phyloP scores from a whole-genome alignment of 495 filamentous ascomycete genomes.

The Opeltia flavorubescens region DNA sequence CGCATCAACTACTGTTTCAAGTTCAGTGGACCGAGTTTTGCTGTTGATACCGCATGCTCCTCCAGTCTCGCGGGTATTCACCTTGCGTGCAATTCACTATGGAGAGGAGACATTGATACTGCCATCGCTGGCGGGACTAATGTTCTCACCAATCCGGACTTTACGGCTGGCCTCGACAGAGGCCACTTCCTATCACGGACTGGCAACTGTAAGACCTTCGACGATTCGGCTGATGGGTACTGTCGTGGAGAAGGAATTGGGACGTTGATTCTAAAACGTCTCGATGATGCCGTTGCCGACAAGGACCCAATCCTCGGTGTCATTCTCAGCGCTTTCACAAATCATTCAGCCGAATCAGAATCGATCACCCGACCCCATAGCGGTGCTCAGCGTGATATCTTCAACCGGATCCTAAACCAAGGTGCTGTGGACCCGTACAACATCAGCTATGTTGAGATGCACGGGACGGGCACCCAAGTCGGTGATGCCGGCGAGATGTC shows the following conservation, averaged over 20 bases:
- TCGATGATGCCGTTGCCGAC: constrained; percentile 33
- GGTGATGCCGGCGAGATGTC: constrained; percentile 25
- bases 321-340: constrained; percentile 24
- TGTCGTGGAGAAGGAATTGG: constrained; percentile 41
- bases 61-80: constrained; percentile 12
- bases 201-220: constrained; percentile 54
- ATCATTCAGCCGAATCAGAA: constrained; percentile 31
- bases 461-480: constrained; percentile 33
- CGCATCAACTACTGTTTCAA: constrained; percentile 20
- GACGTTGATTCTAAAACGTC: constrained; percentile 29
- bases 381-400: constrained; percentile 31
- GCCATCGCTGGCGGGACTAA: constrained; percentile 61
- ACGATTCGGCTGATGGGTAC: constrained; percentile 57
- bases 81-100: constrained; percentile 55
- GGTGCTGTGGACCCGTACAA: constrained; percentile 33
- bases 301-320: constrained; percentile 32
- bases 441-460: constrained; percentile 38
- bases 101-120: constrained; percentile 54
- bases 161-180: constrained; percentile 51
- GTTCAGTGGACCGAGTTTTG: constrained; percentile 14
- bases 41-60: constrained; percentile 16
- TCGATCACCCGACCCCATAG: constrained; percentile 35
- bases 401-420: constrained; percentile 26
- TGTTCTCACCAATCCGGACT: constrained; percentile 53
- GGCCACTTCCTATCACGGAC: constrained; percentile 59